Percentiles rank a stretch among this genome's conserved stretches.
These are phyloP conservation scores for Irpex sp. DNA, from an alignment of 1,284 basidiomycete genomes.

Conservation along the genomic window DNA sequence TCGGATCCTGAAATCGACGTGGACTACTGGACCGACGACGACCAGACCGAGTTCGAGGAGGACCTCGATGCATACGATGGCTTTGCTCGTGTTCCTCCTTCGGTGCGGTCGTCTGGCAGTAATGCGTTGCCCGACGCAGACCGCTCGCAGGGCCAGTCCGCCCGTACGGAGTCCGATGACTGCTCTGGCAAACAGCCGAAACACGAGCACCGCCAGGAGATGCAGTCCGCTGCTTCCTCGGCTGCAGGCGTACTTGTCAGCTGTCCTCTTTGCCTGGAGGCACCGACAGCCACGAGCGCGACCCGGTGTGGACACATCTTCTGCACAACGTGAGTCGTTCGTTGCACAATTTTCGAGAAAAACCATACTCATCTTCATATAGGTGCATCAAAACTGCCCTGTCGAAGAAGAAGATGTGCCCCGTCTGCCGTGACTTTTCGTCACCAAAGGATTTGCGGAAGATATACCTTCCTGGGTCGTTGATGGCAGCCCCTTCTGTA, in stretches of 20 bases:
- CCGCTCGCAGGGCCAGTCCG: background rate
- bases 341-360: background rate
- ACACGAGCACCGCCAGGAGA: background rate
- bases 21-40: constrained; percentile 24
- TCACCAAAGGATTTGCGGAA: constrained; percentile 19
- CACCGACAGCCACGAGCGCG: constrained; percentile 18
- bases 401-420: constrained; percentile 19
- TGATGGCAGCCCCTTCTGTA: background rate
- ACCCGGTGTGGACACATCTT: constrained; percentile 28
- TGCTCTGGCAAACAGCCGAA: background rate
- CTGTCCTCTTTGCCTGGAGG: constrained; percentile 28
- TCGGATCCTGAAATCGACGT: background rate
- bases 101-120: background rate
- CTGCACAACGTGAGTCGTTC: constrained; percentile 23
- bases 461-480: constrained; percentile 18
- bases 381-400: constrained; percentile 25
- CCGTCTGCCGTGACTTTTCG: constrained; percentile 24
- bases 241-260: constrained; percentile 12
- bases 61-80: constrained; percentile 13
- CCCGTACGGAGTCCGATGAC: background rate
- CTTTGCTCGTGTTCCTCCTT: constrained; percentile 9
- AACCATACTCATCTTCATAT: background rate
- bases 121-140: background rate
- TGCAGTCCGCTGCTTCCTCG: background rate
- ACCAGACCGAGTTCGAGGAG: constrained; percentile 18